Evolutionary conservation across 2,329 filamentous ascomycete genomes (phyloP).

Genomic region (Cephalotrichum gorgonifer): DNA sequence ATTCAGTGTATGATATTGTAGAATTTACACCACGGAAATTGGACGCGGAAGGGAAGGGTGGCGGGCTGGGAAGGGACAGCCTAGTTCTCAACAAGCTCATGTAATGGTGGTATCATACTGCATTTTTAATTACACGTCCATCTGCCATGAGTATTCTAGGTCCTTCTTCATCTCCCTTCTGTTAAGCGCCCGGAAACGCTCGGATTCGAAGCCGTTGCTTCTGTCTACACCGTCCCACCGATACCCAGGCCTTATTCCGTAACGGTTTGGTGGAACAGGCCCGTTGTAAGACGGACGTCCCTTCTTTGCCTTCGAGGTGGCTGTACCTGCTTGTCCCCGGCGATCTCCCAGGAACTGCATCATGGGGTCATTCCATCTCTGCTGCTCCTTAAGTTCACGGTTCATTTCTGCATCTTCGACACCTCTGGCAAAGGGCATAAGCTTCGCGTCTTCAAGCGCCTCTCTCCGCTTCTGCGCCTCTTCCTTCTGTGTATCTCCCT

Average conservation of each 20-base stretch:
- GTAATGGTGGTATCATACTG: background rate
- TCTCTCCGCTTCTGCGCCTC: slow-evolving; percentile 55
- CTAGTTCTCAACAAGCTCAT: slow-evolving; percentile 3
- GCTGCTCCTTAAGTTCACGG: slow-evolving; percentile 61
- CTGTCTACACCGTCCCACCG: slow-evolving; percentile 96
- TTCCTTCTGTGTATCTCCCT: slow-evolving; percentile 75
- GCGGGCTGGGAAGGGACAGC: background rate
- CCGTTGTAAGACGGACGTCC: slow-evolving; percentile 65
- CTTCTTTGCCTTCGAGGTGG: slow-evolving; percentile 22
- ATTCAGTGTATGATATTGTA: background rate
- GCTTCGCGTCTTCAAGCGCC: slow-evolving; percentile 67
- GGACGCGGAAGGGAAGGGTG: slow-evolving; percentile 12
- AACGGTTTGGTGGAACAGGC: slow-evolving; percentile 77
- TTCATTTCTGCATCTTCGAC: slow-evolving; percentile 87
- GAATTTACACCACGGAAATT: background rate
- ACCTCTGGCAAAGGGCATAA: slow-evolving; percentile 68
- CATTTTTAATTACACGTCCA: slow-evolving; percentile 67
- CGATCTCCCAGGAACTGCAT: slow-evolving; percentile 58
- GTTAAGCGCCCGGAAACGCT: slow-evolving; percentile 86
- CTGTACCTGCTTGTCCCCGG: slow-evolving; percentile 20
- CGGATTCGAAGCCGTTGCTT: slow-evolving; percentile 83
- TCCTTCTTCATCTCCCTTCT: slow-evolving; percentile 64
- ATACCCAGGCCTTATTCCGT: slow-evolving; percentile 85
- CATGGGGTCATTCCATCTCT: slow-evolving; percentile 92
- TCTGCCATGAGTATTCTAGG: slow-evolving; percentile 89